Percentiles rank a stretch among this genome's conserved stretches.
Conservation (phyloP, 1,139 yeast genomes). For the Candida albicans region DNA sequence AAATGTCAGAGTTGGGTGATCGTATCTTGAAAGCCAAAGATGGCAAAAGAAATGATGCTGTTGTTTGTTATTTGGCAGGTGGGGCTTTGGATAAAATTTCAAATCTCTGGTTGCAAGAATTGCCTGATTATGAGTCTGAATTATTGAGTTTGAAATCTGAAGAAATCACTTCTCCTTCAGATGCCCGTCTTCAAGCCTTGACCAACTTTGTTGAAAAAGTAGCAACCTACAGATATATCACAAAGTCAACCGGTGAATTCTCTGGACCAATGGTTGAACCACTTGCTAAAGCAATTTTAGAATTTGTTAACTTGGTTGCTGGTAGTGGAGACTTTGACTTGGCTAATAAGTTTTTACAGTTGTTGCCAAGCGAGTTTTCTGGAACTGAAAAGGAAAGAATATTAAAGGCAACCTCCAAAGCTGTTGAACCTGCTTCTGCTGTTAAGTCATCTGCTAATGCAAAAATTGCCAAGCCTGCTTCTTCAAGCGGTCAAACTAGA, state of each 20-base stretch:
- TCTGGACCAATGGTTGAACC: conserved; percentile 51
- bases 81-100: conserved; percentile 78
- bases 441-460: conserved; percentile 1
- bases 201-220: conserved; percentile 83
- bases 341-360: conserved; percentile 67
- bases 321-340: conserved; percentile 82
- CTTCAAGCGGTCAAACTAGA: not conserved
- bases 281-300: conserved; percentile 61
- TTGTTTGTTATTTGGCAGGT: conserved; percentile 79
- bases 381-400: conserved; percentile 76
- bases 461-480: conserved; percentile 1
- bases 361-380: conserved; percentile 62
- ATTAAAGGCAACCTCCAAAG: conserved; percentile 48
- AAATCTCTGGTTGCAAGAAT: conserved; percentile 79
- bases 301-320: conserved; percentile 78
- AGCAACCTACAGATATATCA: conserved; percentile 66
- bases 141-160: conserved; percentile 41
- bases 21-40: conserved; percentile 39
- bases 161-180: conserved; percentile 62
- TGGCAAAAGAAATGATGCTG: conserved; percentile 63
- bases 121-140: conserved; percentile 56
- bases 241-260: conserved; percentile 40
- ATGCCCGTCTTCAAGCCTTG: conserved; percentile 82
- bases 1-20: conserved; percentile 74
- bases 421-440: conserved; percentile 5